Evolutionary conservation across 768 basidiomycete genomes (phyloP), one percentile per base, ranked within the genome.

Genomic region (Coprinopsis marcescibilis): DNA sequence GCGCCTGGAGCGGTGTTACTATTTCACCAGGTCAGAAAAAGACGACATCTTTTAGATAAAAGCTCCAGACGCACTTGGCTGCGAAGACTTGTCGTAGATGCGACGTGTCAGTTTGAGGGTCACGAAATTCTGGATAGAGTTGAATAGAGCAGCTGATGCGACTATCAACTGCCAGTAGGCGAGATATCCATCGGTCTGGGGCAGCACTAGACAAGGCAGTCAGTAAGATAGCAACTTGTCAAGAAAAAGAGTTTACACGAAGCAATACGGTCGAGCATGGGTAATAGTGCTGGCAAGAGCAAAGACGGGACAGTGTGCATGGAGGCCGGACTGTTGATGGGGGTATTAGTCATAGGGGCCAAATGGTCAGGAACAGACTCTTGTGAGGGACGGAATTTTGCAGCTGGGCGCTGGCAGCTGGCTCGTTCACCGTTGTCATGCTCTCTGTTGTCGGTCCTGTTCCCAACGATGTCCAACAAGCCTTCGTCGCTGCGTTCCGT

Each of bases 131-230:
- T 96, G 91, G 2, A 80, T 57, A 2, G 83, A 80, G 71, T 98
- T 98, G 73, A 95, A 89, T 21, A 91, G 48, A 13, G 91, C 89
- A 42, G 83, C 75, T 17, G 73, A 68, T 29, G 90, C 79, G 29
- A 93, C 80, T 50, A 94, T 56, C 43, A 96, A 77, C 64, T 92
- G 86, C 92, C 93, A 97, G 62, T 80, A 76, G 1, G 91, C 90
- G 7, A 99, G 77, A 59, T 76, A 72, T 23, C 93, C 94, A 6
- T 69, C 67, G 12, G 71, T 67, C 39, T 79, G 67, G 0, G 89
- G 89, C 8, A 91, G 70, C 57, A 71, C 84, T 86, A 46, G 10
- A 23, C 20, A 17, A 23, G 4, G 36, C 54, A 45, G 57, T 46
- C 11, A 36, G 32, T 24, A 30, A 23, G 21, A 21, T 11, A 12